Evolutionary conservation across 257 asterid genomes (phyloP).

Genomic region (Solanum corneliomulleri): DNA sequence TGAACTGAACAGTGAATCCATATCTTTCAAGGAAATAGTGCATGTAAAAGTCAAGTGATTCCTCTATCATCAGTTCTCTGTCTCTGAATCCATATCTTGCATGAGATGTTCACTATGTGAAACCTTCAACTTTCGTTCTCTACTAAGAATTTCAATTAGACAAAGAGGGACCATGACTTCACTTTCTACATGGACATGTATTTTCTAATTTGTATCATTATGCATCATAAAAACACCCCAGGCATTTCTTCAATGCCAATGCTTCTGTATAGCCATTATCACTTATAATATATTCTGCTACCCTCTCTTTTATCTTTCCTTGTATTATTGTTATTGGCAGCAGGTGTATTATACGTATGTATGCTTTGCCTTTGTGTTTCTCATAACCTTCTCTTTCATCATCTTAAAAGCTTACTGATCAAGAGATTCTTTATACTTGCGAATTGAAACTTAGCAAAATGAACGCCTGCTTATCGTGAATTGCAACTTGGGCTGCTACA

Average conservation of each 20-base stretch:
- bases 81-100: not conserved
- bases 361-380: not conserved
- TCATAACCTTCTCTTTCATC: not conserved
- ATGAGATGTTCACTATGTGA: not conserved
- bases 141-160: not conserved
- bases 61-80: not conserved
- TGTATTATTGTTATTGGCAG: not conserved
- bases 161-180: not conserved
- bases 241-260: not conserved
- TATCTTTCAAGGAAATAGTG: not conserved
- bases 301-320: not conserved
- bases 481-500: not conserved
- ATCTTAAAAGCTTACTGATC: not conserved
- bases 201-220: not conserved
- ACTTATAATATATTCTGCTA: not conserved
- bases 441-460: not conserved
- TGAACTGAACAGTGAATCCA: not conserved
- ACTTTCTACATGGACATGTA: not conserved
- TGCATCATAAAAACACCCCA: not conserved
- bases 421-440: not conserved
- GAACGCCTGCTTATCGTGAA: not conserved
- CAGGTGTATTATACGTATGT: not conserved
- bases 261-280: not conserved
- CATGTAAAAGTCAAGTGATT: not conserved
- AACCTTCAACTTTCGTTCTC: not conserved